A percentile compares a stretch with the other conserved stretches of the same genome.
These are phyloP conservation scores for Verticillium klebahnii DNA, from an alignment of 2,329 filamentous ascomycete species.

Conservation along the genomic window DNA sequence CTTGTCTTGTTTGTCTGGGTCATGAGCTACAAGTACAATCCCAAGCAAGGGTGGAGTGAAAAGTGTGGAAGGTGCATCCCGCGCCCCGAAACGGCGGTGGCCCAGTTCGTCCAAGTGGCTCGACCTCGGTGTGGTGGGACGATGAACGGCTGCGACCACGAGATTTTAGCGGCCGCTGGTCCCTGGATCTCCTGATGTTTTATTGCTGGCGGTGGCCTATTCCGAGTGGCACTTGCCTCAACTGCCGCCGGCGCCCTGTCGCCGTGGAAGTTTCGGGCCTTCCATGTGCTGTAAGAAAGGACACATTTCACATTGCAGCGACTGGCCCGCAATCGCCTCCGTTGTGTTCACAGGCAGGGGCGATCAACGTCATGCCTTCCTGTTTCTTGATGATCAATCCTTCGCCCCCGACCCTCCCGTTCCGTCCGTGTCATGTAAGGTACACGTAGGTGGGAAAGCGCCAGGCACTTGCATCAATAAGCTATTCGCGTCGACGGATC, in stretches of 20 bases:
- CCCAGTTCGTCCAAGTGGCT: background rate
- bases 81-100: background rate
- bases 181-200: conserved; percentile 15
- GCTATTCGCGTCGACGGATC: background rate
- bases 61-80: background rate
- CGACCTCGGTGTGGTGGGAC: background rate
- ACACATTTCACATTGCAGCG: background rate
- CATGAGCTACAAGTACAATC: too few species aligned
- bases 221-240: background rate
- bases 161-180: conserved; percentile 8
- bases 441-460: background rate
- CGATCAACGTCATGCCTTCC: background rate
- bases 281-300: background rate
- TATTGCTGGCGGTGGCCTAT: background rate
- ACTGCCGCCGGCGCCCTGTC: background rate
- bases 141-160: conserved; percentile 1
- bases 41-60: too few species aligned
- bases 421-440: background rate
- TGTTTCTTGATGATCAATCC: background rate
- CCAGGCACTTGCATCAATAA: background rate
- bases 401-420: background rate
- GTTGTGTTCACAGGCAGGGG: background rate
- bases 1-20: background rate
- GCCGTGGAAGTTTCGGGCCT: background rate
- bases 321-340: background rate